Base-by-base conservation (phyloP, 2,329 filamentous ascomycete genomes). In the Paramyrothecium roridum region DNA sequence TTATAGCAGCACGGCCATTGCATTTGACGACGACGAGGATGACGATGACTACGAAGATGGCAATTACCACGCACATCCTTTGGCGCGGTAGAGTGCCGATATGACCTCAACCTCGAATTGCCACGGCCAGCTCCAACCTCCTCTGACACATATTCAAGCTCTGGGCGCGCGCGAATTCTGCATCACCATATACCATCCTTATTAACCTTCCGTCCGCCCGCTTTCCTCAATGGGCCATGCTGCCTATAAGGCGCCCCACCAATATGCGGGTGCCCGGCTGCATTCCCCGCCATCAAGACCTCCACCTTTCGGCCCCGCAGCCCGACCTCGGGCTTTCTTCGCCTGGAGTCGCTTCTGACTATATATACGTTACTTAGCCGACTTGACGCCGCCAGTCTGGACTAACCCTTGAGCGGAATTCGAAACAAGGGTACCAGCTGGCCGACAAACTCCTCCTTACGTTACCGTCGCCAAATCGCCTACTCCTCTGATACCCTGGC, bases 51-150 rank as follows among this genome's bases (percentile, higher is more conserved):
- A 51, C 49, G 65, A 68, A 47, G 67, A 71, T 40, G 65, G 66
- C 53, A 56, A 55, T 33, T 70, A 63, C 51, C 69, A 73, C 53
- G 69, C 68, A 64, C 54, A 59, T 26, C 30, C 37, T 20, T 19
- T 30, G 17, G 20, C 8, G 19, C 47, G 46, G 20, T 56, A 53
- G 20, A 20, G 4, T 16, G 45, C 45, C 19, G 12, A 47, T n/a
- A n/a, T 10, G 45, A 47, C n/a, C 45, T 47, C 45, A n/a, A n/a
- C n/a, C n/a, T n/a, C n/a, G n/a, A n/a, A n/a, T n/a, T n/a, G n/a
- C 33, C 16, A 8, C 33, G 33, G 37, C 37, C 37, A 16, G 37
- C n/a, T 7, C 13, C 13, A 43, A 19, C 13, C 4, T 43, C n/a
- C 12, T 48, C 20, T 48, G 17, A n/a, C 21, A 16, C 20, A 16